These are phyloP conservation scores for Solanum tacnaense DNA, from an alignment of 257 asterid species.

Conservation along the genomic window DNA sequence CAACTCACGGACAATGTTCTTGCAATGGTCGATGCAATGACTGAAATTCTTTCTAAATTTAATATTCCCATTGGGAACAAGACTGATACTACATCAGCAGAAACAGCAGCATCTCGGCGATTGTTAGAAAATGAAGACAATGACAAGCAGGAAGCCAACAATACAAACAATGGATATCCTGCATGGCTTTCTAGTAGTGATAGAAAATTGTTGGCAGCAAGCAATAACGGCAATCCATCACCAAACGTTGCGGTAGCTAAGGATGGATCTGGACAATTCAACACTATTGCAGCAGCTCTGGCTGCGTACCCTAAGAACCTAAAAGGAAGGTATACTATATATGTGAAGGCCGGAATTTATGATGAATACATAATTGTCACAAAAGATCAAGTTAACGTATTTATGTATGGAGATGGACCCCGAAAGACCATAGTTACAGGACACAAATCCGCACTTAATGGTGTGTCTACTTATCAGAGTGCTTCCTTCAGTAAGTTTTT, in stretches of 20 bases:
- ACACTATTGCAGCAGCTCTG: slow-evolving; percentile 14
- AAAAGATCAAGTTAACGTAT: slow-evolving; percentile 20
- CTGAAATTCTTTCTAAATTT: slow-evolving; percentile 15
- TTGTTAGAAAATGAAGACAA: neutral
- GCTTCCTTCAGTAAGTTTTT: slow-evolving; percentile 24
- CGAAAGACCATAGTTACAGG: slow-evolving; percentile 29
- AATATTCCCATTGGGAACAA: slow-evolving; percentile 4
- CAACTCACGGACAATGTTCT: slow-evolving; percentile 29
- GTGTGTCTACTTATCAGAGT: slow-evolving; percentile 21
- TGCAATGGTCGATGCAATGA: slow-evolving; percentile 19
- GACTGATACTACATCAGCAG: neutral
- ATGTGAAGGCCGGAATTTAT: slow-evolving; percentile 33
- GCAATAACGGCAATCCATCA: neutral
- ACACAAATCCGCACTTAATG: slow-evolving; percentile 14
- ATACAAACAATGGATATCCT: slow-evolving; percentile 3
- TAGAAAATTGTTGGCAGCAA: slow-evolving; percentile 15
- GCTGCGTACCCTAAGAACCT: slow-evolving; percentile 25
- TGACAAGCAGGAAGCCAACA: neutral
- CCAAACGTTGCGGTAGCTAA: slow-evolving; percentile 35
- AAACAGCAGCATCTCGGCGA: neutral
- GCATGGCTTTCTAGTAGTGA: slow-evolving; percentile 24
- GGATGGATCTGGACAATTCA: slow-evolving; percentile 29
- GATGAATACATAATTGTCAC: slow-evolving; percentile 17
- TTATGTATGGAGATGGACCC: slow-evolving; percentile 42
- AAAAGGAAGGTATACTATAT: slow-evolving; percentile 21